These are phyloP conservation scores for Podospora appendiculata DNA, from an alignment of 495 filamentous ascomycete species.

Conservation along the genomic window DNA sequence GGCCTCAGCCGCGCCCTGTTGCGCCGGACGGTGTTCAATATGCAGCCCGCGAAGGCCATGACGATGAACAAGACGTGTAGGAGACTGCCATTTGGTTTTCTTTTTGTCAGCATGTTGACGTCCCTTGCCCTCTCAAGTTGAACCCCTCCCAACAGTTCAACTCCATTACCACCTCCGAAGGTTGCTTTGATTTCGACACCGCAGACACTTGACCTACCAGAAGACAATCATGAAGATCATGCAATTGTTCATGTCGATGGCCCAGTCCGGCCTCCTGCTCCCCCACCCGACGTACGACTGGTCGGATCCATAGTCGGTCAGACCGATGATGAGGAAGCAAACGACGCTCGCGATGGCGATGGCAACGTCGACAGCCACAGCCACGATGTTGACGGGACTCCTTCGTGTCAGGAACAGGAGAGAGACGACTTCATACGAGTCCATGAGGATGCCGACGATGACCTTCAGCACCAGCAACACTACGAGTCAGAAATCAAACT, in stretches of 20 bases:
- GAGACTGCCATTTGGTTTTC: conserved; percentile 4
- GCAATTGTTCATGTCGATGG: conserved; percentile 9
- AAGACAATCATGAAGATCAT: conserved; percentile 26
- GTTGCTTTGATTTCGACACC: no score
- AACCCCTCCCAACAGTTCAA: no score
- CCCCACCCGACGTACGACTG: neutral
- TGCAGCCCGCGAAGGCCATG: conserved; percentile 7
- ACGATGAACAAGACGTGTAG: conserved; percentile 15
- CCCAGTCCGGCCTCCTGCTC: conserved; percentile 5
- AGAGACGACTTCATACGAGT: neutral
- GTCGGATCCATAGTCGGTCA: neutral
- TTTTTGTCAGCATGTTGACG: neutral
- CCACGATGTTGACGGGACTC: neutral
- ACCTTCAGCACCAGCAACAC: neutral
- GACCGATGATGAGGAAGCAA: conserved; percentile 16
- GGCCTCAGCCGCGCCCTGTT: neutral
- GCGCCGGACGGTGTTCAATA: conserved; percentile 2
- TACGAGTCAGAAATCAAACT: neutral
- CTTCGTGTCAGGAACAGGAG: neutral
- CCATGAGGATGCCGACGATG: neutral
- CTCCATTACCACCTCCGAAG: no score
- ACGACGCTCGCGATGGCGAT: conserved; percentile 2
- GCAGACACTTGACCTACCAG: conserved; percentile 8
- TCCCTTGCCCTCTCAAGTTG: no score
- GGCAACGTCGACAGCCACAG: neutral